Conservation (phyloP, 1,139 yeast genomes). For the Kluyveromyces sp. region DNA sequence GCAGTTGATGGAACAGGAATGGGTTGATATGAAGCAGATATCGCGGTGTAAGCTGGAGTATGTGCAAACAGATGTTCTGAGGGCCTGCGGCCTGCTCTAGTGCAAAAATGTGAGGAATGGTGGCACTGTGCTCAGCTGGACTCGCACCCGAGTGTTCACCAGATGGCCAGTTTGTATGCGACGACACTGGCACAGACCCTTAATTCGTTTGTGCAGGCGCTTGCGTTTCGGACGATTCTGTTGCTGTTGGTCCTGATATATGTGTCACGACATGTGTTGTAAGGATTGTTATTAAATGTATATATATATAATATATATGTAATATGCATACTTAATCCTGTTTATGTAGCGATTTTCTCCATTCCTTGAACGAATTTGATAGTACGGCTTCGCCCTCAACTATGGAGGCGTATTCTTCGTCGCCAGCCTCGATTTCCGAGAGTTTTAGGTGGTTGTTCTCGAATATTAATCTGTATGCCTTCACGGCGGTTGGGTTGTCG, state of each 20-base stretch:
- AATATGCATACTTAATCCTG: not conserved
- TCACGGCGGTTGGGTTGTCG: slow-evolving; percentile 25
- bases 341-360: slow-evolving; percentile 38
- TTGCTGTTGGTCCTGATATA: slow-evolving; percentile 29
- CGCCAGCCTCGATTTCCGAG: slow-evolving; percentile 31
- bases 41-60: slow-evolving; percentile 46
- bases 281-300: not conserved
- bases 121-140: slow-evolving; percentile 54
- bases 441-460: slow-evolving; percentile 37
- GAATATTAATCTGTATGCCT: slow-evolving; percentile 40
- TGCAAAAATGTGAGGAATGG: slow-evolving; percentile 52
- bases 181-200: slow-evolving; percentile 54
- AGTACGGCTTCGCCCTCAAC: slow-evolving; percentile 36
- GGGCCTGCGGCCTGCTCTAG: slow-evolving; percentile 51
- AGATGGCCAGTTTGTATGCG: slow-evolving; percentile 47
- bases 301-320: not conserved
- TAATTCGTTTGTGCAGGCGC: slow-evolving; percentile 59
- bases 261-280: too few species aligned
- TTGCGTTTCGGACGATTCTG: slow-evolving; percentile 48
- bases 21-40: slow-evolving; percentile 32
- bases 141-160: slow-evolving; percentile 34
- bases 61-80: slow-evolving; percentile 51
- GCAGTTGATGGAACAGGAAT: slow-evolving; percentile 33
- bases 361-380: slow-evolving; percentile 47
- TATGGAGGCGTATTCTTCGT: slow-evolving; percentile 26